Evolutionary conservation across 495 filamentous ascomycete genomes (phyloP), one percentile per base, ranked within the genome.

Genomic region (Neurospora sp.): DNA sequence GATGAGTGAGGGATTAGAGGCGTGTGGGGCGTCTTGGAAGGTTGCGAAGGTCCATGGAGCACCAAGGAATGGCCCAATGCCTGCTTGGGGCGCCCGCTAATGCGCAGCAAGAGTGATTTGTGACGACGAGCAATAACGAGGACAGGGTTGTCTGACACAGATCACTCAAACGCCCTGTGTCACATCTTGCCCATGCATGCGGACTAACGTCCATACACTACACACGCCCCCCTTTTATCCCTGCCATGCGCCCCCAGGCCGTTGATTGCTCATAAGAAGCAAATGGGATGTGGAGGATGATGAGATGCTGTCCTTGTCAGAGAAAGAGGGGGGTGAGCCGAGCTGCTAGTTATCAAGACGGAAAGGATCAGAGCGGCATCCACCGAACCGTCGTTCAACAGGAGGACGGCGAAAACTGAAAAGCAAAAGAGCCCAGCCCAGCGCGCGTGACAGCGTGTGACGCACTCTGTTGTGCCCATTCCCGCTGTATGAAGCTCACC

Each of bases 71-170:
- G 74, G 70, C 59, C 73, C 31, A 73, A 70, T 74, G 76, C 70
- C 53, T 70, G 53, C 69, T 74, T 74, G 77, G 75, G 76, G 76
- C 75, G 74, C 44, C 71, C 77, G 73, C 78, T 79, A 73, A 78
- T 78, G 76, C 75, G 73, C 72, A 40, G 72, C 70, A 76, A 76
- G 76, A 74, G 77, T 68, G 75, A 76, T 75, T 76, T 78, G 78
- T 80, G 78, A 78, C 76, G 76, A 75, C 65, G 77, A 70, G 74
- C 75, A 76, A 73, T 80, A 75, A 75, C 77, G 76, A 75, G 74
- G 73, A 75, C 73, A 71, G 75, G 77, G 68, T 74, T 79, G 77
- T 74, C 78, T 80, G 78, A 81, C 79, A 79, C 77, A 79, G 71
- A 73, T 77, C 75, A 78, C 72, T 76, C 76, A 76, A 74, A 80